phyloP scores from a whole-genome alignment of 805 yeast species.

The Blastobotrys americana region DNA sequence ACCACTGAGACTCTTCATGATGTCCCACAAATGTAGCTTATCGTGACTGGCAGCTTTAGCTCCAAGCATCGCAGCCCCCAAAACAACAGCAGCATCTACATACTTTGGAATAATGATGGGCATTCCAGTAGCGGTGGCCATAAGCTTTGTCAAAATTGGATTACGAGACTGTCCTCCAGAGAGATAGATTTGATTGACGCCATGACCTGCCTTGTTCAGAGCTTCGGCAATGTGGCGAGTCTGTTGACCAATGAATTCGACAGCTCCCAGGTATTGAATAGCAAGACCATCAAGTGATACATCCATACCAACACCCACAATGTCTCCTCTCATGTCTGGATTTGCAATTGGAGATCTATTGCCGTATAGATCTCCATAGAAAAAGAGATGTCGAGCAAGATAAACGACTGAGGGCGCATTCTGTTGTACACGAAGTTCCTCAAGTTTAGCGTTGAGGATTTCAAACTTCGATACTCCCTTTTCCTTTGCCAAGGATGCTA shows the following conservation, averaged over 20 bases:
- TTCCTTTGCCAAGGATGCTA: slow-evolving; percentile 59
- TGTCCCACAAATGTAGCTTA: slow-evolving; percentile 57
- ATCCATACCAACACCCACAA: slow-evolving; percentile 92
- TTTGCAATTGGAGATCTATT: slow-evolving; percentile 98
- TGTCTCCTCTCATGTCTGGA: slow-evolving; percentile 83
- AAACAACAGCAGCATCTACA: slow-evolving; percentile 94
- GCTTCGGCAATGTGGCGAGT: slow-evolving; percentile 89
- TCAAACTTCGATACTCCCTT: slow-evolving; percentile 67
- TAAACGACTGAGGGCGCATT: slow-evolving; percentile 67
- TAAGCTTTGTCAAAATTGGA: slow-evolving; percentile 75
- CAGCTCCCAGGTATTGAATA: slow-evolving; percentile 79
- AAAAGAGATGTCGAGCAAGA: slow-evolving; percentile 76
- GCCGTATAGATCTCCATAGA: slow-evolving; percentile 95
- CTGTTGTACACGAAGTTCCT: slow-evolving; percentile 49
- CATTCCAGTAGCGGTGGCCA: slow-evolving; percentile 88
- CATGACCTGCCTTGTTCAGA: slow-evolving; percentile 75
- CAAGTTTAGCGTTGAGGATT: slow-evolving; percentile 68
- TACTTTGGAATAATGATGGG: slow-evolving; percentile 91
- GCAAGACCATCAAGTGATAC: slow-evolving; percentile 78
- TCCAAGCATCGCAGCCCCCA: slow-evolving; percentile 91
- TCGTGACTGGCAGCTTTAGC: slow-evolving; percentile 80
- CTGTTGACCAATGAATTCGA: slow-evolving; percentile 96
- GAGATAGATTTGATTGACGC: slow-evolving; percentile 69
- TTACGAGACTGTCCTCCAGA: slow-evolving; percentile 97
- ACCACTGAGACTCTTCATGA: slow-evolving; percentile 79